A percentile compares a stretch with the other conserved stretches of the same genome.
Conservation (phyloP, 2,329 filamentous ascomycete species). For the Clonostachys chloroleuca region DNA sequence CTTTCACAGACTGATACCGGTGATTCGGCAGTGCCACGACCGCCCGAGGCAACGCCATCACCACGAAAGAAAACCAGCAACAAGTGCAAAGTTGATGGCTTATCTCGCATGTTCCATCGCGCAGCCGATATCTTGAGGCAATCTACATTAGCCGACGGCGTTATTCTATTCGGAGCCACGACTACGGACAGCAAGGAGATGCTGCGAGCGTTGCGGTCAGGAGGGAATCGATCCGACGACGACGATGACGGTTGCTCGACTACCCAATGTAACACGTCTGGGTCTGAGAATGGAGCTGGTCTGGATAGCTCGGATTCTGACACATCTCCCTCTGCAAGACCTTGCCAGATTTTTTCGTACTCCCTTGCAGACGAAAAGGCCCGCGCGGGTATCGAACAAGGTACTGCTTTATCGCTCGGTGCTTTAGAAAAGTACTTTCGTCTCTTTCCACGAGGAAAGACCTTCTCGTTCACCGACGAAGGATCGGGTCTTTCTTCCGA, state of each 20-base stretch:
- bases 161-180: constrained; percentile 20
- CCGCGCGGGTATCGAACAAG: constrained; percentile 14
- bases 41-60: not conserved
- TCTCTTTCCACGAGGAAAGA: constrained; percentile 19
- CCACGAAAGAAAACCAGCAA: not conserved
- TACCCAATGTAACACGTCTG: constrained; percentile 2
- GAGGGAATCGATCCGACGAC: constrained; percentile 3
- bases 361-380: constrained; percentile 15
- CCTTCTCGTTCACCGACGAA: constrained; percentile 20
- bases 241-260: constrained; percentile 5
- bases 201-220: constrained; percentile 1
- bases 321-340: constrained; percentile 13
- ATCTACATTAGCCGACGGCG: constrained; percentile 21
- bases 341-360: constrained; percentile 19
- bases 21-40: not conserved
- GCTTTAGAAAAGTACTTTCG: constrained; percentile 21
- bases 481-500: constrained; percentile 18
- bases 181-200: constrained; percentile 9
- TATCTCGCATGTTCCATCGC: constrained; percentile 16
- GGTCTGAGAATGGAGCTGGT: constrained; percentile 10
- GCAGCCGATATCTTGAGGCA: constrained; percentile 20
- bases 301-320: constrained; percentile 20
- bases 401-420: constrained; percentile 15
- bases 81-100: constrained; percentile 7
- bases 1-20: not conserved